Percentiles rank a stretch among this genome's conserved stretches.
These are phyloP conservation scores for Jaltomata sinuosa DNA, from an alignment of 257 asterid genomes.

Conservation along the genomic window DNA sequence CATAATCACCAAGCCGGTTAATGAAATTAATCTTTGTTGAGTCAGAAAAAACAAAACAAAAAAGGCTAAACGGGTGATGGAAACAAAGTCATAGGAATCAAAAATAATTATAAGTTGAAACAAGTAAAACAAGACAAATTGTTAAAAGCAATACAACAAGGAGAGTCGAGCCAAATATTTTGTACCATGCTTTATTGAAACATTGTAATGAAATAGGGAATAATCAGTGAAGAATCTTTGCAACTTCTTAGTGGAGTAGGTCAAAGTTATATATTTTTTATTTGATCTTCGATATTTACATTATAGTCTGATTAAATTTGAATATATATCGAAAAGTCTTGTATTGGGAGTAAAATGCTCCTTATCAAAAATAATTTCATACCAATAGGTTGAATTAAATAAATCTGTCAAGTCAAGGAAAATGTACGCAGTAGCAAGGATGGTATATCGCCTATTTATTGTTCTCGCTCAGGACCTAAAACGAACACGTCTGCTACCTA, in stretches of 20 bases:
- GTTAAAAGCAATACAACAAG: not conserved
- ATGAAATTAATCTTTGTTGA: not conserved
- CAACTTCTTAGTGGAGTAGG: not conserved
- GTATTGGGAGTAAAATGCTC: not conserved
- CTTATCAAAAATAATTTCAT: not conserved
- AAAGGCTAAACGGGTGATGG: not conserved
- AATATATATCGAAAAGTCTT: accelerated
- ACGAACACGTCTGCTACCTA: too few relatives aligned
- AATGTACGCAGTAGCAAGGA: too few relatives aligned
- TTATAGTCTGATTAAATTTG: accelerated
- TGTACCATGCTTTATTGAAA: not conserved
- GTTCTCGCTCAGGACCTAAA: too few relatives aligned
- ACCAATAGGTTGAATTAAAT: too few relatives aligned
- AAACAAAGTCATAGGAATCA: constrained; percentile 10
- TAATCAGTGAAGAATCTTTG: not conserved
- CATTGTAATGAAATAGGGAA: not conserved
- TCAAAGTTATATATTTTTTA: accelerated
- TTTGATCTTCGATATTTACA: accelerated
- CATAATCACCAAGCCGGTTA: not conserved
- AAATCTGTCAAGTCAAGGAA: too few relatives aligned
- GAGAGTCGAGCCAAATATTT: not conserved
- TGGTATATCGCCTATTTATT: too few relatives aligned
- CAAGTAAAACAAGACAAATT: constrained; percentile 14
- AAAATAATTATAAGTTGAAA: not conserved
- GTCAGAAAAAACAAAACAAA: too few relatives aligned